phyloP scores from a whole-genome alignment of 805 yeast genomes.

The Cyberlindnera americana region DNA sequence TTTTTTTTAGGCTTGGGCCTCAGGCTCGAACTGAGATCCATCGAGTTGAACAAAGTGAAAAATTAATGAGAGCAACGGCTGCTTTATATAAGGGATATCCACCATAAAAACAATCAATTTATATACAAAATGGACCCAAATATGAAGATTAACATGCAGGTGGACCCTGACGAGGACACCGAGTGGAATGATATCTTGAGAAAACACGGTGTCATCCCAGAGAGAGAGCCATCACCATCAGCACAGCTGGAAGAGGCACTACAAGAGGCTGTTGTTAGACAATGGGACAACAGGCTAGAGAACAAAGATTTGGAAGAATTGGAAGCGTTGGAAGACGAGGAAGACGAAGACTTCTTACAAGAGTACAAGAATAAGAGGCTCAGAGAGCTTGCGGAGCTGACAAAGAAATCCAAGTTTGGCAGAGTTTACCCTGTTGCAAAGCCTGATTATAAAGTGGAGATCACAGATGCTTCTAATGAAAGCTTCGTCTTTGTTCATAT shows the following conservation, averaged over 20 bases:
- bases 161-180: conserved; percentile 93
- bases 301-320: conserved; percentile 74
- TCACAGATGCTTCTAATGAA: conserved; percentile 74
- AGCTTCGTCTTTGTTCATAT: conserved; percentile 74
- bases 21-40: too few species aligned
- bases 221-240: conserved; percentile 84
- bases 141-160: conserved; percentile 69
- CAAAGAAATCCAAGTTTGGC: conserved; percentile 62
- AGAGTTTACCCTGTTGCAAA: conserved; percentile 73
- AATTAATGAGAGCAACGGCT: too few species aligned
- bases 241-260: conserved; percentile 83
- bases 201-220: conserved; percentile 87
- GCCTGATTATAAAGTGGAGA: conserved; percentile 82
- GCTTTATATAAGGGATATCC: too few species aligned
- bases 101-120: too few species aligned
- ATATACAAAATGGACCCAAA: conserved; percentile 36
- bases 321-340: conserved; percentile 87
- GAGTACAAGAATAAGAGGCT: conserved; percentile 73
- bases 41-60: too few species aligned
- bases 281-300: conserved; percentile 81
- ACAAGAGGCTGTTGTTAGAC: conserved; percentile 73
- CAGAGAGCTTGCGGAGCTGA: conserved; percentile 63
- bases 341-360: conserved; percentile 85
- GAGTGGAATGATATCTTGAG: conserved; percentile 98
- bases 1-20: too few species aligned